A percentile compares a stretch with the other conserved stretches of the same genome.
phyloP scores from a whole-genome alignment of 1,284 basidiomycete species.

The Schizophyllum commune region DNA sequence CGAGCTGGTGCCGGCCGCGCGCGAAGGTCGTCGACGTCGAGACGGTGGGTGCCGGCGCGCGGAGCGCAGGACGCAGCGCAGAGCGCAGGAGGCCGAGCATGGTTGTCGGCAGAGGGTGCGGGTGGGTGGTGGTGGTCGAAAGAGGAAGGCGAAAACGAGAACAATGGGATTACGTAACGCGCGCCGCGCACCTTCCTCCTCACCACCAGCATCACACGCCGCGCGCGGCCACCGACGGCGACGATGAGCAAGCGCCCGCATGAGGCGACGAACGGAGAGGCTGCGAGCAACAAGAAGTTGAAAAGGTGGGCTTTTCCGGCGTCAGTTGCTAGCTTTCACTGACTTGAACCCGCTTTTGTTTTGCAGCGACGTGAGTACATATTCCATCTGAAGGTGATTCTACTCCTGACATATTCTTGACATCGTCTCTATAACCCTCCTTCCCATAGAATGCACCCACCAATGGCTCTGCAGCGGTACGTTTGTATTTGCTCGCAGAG shows the following conservation, averaged over 20 bases:
- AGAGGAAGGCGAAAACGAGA: not conserved
- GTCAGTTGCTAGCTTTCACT: not conserved
- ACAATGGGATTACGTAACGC: not conserved
- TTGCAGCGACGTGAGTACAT: not conserved
- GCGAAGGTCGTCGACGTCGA: conserved; percentile 57
- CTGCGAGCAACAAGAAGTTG: conserved; percentile 48
- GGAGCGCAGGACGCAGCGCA: not conserved
- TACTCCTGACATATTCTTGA: not conserved
- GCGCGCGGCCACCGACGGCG: conserved; percentile 1
- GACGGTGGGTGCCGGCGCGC: conserved; percentile 33
- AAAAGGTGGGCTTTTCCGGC: conserved; percentile 47
- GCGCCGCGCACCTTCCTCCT: not conserved
- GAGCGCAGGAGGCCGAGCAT: not conserved
- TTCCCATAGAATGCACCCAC: not conserved
- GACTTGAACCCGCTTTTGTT: not conserved
- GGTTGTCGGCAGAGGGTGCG: not conserved
- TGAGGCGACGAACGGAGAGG: conserved; percentile 41
- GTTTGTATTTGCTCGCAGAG: not conserved
- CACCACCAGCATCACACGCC: not conserved
- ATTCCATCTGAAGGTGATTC: not conserved
- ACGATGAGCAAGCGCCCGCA: conserved; percentile 43
- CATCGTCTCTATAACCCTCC: not conserved
- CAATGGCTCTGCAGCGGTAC: not conserved
- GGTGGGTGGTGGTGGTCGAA: not conserved
- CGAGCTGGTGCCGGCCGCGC: conserved; percentile 52